phyloP scores from a whole-genome alignment of 176 grass and related monocot genomes.

The Microstegium vimineum region DNA sequence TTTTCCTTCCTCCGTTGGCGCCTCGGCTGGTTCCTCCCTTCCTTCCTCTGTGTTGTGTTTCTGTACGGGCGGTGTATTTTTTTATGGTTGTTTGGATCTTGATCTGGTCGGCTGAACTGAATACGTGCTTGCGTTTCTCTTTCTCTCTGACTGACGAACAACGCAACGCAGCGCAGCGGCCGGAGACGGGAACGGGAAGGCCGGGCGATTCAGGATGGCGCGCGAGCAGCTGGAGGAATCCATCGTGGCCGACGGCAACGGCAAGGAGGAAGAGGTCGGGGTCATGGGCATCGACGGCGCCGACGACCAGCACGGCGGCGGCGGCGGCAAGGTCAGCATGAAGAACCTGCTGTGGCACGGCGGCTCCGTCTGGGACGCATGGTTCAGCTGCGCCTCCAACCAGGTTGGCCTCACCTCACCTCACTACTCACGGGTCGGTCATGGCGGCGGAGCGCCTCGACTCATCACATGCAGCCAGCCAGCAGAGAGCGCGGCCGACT shows the following conservation, averaged over 20 bases:
- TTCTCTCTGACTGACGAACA: no score
- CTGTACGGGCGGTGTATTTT: background rate
- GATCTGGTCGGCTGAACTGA: constrained; percentile 32
- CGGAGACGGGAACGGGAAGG: constrained; percentile 18
- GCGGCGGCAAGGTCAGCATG: constrained; percentile 42
- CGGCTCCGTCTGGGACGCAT: constrained; percentile 94
- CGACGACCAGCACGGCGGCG: constrained; percentile 42
- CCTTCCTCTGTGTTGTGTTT: constrained; percentile 7
- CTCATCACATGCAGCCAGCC: no score
- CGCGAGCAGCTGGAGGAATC: constrained; percentile 72
- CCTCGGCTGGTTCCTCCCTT: background rate
- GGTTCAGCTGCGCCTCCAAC: constrained; percentile 99
- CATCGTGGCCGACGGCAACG: constrained; percentile 63
- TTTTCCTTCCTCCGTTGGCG: background rate
- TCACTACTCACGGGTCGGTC: no score
- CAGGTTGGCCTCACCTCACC: constrained; percentile 40
- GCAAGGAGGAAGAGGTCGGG: constrained; percentile 64
- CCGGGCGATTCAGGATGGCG: constrained; percentile 26
- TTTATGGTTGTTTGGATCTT: constrained; percentile 43
- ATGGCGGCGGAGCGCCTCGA: no score
- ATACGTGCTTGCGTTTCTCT: background rate
- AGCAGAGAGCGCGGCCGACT: no score
- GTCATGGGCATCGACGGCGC: constrained; percentile 46
- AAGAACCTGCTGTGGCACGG: constrained; percentile 87
- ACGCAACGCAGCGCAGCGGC: background rate